Percentiles rank a stretch among this genome's conserved stretches.
Evolutionary conservation across 129 eudicot species (phyloP).

Genomic region (Flaveria bidentis): DNA sequence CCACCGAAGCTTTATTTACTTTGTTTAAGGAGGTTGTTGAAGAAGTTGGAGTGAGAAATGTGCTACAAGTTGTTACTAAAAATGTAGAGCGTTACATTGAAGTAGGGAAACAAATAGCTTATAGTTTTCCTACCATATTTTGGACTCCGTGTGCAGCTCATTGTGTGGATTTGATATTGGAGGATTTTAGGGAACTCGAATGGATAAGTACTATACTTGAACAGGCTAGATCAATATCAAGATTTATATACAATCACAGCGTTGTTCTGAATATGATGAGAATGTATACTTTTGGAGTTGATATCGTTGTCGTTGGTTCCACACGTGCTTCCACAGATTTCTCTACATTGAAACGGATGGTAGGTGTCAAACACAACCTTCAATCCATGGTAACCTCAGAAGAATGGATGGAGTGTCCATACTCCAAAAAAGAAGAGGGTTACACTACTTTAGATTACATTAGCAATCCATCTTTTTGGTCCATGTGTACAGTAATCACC

Average conservation of each 20-base stretch:
- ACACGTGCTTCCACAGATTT: conserved; percentile 63
- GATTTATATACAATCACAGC: conserved; percentile 69
- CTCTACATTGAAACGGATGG: conserved; percentile 69
- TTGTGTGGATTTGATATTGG: conserved; percentile 71
- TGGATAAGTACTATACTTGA: conserved; percentile 64
- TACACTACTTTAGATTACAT: conserved; percentile 59
- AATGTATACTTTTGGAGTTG: conserved; percentile 75
- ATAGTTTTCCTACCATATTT: conserved; percentile 62
- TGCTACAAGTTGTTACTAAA: conserved; percentile 74
- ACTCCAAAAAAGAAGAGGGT: conserved; percentile 73
- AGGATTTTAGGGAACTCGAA: conserved; percentile 73
- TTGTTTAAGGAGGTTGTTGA: conserved; percentile 73
- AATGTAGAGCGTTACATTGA: conserved; percentile 55
- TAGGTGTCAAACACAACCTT: conserved; percentile 64
- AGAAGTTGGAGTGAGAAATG: conserved; percentile 79
- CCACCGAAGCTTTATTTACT: conserved; percentile 49
- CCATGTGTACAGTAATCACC: conserved; percentile 57
- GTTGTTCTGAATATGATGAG: conserved; percentile 81
- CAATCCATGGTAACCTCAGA: conserved; percentile 87
- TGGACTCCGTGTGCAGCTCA: conserved; percentile 94
- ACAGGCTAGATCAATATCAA: conserved; percentile 74
- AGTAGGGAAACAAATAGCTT: conserved; percentile 62
- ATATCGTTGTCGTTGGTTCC: conserved; percentile 65
- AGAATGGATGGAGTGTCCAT: conserved; percentile 89
- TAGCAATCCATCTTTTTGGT: conserved; percentile 79